Conservation (phyloP, 23 red algal species). For the Rhodosorus marinus region DNA sequence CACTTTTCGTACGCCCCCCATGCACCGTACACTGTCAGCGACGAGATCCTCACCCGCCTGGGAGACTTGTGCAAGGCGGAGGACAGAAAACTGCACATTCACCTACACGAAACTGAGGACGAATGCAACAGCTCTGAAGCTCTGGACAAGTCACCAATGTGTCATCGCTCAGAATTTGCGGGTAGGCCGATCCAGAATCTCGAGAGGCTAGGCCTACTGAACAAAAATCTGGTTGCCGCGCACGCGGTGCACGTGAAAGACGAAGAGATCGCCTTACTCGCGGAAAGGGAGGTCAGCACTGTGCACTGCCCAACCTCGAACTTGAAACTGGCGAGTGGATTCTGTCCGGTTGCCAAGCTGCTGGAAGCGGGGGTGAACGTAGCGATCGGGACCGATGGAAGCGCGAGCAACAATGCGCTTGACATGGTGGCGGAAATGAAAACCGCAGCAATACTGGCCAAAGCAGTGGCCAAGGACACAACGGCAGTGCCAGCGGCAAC, state of each 20-base stretch:
- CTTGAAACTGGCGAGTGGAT: constrained; percentile 76
- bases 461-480: constrained; percentile 37
- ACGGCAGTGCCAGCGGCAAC: constrained; percentile 29
- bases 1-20: constrained; percentile 83
- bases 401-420: constrained; percentile 75
- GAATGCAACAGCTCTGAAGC: constrained; percentile 34
- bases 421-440: constrained; percentile 67
- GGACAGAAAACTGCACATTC: constrained; percentile 52
- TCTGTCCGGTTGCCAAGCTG: constrained; percentile 50
- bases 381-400: constrained; percentile 78
- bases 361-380: constrained; percentile 83
- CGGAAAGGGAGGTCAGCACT: constrained; percentile 32
- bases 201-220: constrained; percentile 38
- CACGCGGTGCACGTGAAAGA: constrained; percentile 79
- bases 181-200: constrained; percentile 62
- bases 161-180: constrained; percentile 45
- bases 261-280: constrained; percentile 48
- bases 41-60: constrained; percentile 20
- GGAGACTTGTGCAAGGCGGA: constrained; percentile 5
- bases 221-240: constrained; percentile 23
- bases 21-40: constrained; percentile 77
- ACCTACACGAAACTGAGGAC: constrained; percentile 84
- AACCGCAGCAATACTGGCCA: constrained; percentile 38
- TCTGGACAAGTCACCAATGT: constrained; percentile 41
- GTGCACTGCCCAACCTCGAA: constrained; percentile 87